Conservation (phyloP, 148 eudicot genomes). For the Rhododendron vialii region DNA sequence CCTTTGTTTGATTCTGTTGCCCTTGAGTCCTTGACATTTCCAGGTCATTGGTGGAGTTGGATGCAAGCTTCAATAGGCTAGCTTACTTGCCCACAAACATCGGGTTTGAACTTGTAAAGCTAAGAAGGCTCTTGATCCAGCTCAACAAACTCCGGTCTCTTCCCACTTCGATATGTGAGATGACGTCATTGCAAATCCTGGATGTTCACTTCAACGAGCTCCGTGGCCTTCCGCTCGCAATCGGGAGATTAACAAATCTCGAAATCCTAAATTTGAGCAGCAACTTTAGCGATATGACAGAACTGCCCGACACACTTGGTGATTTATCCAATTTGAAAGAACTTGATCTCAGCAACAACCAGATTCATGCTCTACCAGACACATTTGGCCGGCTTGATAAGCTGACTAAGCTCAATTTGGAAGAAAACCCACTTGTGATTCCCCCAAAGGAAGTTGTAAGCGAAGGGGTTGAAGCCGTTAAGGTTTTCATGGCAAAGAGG, state of each 20-base stretch:
- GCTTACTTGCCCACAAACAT: constrained; percentile 83
- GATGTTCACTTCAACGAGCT: constrained; percentile 93
- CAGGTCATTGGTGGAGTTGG: constrained; percentile 85
- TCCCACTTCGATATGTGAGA: constrained; percentile 81
- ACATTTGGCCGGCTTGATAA: constrained; percentile 69
- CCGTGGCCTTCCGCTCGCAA: constrained; percentile 59
- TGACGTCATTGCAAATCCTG: constrained; percentile 60
- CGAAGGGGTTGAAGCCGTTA: constrained; percentile 63
- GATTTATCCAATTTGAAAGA: constrained; percentile 64
- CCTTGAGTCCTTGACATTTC: constrained; percentile 8
- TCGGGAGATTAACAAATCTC: constrained; percentile 68
- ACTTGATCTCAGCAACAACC: constrained; percentile 87
- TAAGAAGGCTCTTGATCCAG: constrained; percentile 50
- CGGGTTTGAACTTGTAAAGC: constrained; percentile 62
- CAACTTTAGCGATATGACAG: constrained; percentile 80
- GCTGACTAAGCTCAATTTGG: constrained; percentile 67
- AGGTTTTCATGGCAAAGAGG: constrained; percentile 65
- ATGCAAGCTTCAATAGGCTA: constrained; percentile 77
- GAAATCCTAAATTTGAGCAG: constrained; percentile 66
- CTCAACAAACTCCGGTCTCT: constrained; percentile 87
- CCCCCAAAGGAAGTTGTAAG: constrained; percentile 72
- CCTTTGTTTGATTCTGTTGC: not conserved
- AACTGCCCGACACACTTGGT: constrained; percentile 71
- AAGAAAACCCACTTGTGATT: constrained; percentile 65
- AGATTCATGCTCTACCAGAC: constrained; percentile 74